These are phyloP conservation scores for Babesia gibsoni DNA, from an alignment of 169 alveolate species.

Conservation along the genomic window DNA sequence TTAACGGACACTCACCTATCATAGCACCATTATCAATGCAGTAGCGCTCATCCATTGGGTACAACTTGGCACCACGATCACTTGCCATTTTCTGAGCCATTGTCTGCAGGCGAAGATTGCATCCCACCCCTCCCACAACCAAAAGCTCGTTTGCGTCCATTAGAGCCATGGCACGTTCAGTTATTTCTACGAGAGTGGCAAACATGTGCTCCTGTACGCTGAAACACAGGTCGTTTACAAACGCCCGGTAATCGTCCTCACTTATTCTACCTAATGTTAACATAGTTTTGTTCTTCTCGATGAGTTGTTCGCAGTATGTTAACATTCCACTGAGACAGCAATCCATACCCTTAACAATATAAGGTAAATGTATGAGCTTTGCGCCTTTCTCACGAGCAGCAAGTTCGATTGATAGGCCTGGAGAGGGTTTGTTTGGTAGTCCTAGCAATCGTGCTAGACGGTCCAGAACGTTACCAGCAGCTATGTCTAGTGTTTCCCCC, in stretches of 20 bases:
- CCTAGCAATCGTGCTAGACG: conserved; percentile 94
- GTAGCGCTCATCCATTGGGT: conserved; percentile 98
- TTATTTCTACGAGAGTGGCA: conserved; percentile 96
- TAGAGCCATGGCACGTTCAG: conserved; percentile 99
- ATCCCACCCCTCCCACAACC: conserved; percentile 99
- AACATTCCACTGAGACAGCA: conserved; percentile 91
- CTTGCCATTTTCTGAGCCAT: conserved; percentile 92
- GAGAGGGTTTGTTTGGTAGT: conserved; percentile 97
- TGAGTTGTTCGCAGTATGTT: conserved; percentile 54
- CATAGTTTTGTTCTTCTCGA: conserved; percentile 26
- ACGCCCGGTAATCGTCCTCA: conserved; percentile 14
- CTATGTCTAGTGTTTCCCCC: conserved; percentile 98
- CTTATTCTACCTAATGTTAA: conserved; percentile 3
- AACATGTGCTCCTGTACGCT: conserved; percentile 94
- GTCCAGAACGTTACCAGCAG: conserved; percentile 98
- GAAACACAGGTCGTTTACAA: conserved; percentile 78
- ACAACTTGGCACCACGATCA: conserved; percentile 93
- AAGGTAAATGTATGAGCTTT: conserved; percentile 91
- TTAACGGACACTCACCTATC: conserved; percentile 79
- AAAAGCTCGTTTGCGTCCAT: conserved; percentile 86
- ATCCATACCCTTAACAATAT: conserved; percentile 98
- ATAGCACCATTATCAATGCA: conserved; percentile 99
- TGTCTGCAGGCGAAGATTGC: conserved; percentile 93
- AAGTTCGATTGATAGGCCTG: conserved; percentile 97
- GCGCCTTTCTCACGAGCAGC: conserved; percentile 82